These are phyloP conservation scores for Alternaria sp. DNA, from an alignment of 2,329 filamentous ascomycete genomes.

Conservation along the genomic window DNA sequence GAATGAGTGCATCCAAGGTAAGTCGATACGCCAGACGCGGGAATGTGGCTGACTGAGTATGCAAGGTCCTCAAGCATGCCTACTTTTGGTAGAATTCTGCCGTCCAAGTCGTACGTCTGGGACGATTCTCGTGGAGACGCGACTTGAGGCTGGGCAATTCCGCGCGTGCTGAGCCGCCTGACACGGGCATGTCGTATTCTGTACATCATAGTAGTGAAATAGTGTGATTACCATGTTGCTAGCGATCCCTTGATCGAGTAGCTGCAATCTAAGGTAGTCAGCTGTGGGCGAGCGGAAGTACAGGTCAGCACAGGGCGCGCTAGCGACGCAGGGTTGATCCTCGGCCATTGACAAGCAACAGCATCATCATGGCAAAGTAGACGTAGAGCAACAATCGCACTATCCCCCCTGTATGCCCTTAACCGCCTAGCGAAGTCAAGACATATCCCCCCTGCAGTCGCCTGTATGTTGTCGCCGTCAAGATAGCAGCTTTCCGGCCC, in stretches of 20 bases:
- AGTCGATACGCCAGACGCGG: background rate
- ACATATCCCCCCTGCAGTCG: constrained; percentile 23
- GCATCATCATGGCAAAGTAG: constrained; percentile 31
- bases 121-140: background rate
- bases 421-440: constrained; percentile 17
- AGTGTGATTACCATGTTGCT: background rate
- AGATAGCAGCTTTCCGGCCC: constrained; percentile 46
- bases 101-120: background rate
- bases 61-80: constrained; percentile 41
- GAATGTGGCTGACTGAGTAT: constrained; percentile 10
- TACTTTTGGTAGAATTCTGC: constrained; percentile 30
- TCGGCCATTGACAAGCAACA: constrained; percentile 27
- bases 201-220: constrained; percentile 9
- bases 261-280: background rate
- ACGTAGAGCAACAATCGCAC: constrained; percentile 36
- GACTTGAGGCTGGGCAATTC: constrained; percentile 8
- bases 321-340: constrained; percentile 28
- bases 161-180: background rate
- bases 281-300: constrained; percentile 20
- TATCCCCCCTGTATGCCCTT: constrained; percentile 22
- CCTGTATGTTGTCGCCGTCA: constrained; percentile 43
- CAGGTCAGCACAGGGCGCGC: constrained; percentile 13
- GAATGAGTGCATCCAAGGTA: constrained; percentile 73
- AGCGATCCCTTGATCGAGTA: background rate
- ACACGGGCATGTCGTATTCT: background rate